Evolutionary conservation across 306 rosid genomes (phyloP), one percentile per base, ranked within the genome.

Genomic region (Casuarina glauca): DNA sequence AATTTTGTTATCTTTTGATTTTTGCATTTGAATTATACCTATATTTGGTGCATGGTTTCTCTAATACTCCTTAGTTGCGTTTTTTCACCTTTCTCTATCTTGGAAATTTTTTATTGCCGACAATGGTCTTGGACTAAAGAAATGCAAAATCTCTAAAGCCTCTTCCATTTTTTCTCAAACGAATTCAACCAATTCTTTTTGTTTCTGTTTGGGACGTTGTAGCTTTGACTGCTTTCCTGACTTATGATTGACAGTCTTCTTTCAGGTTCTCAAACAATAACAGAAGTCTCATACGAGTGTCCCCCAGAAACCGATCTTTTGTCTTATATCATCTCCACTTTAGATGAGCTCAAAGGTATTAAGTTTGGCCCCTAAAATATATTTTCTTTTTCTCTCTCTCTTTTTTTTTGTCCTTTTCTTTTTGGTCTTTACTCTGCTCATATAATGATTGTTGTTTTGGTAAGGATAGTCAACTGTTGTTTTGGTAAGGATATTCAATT

Each of bases 301-400:
- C 72, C 83, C 10, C 13, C 76, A 9, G 84, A 80, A 73, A 86
- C 26, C 71, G 89, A 87, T 73, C 68, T 88, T 76, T 85, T 89
- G 75, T 82, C 95, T 75, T 90, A 90, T 86, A 84, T 92, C 63
- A 87, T 86, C 77, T 87, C 90, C 60, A 83, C 86, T 26, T 20
- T 91, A 52, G 82, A 87, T 71, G 85, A 88, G 75, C 77, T 60
- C 53, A 95, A 95, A 95, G 98, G 97, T 94, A 75, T 78, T 85
- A 70, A 72, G 77, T 66, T 35, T 73, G 69, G 43, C 50, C 60
- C 44, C 36, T 50, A 51, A 38, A 42, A n/a, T 45, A 51, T 70
- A 58, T 46, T 76, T 78, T 42, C 20, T 46, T 17, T 9, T 9
- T 0, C 3, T 48, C 2, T 9, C 11, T 9, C n/a, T n/a, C n/a